Conservation (phyloP, 805 yeast species). For the Pichia manshurica region DNA sequence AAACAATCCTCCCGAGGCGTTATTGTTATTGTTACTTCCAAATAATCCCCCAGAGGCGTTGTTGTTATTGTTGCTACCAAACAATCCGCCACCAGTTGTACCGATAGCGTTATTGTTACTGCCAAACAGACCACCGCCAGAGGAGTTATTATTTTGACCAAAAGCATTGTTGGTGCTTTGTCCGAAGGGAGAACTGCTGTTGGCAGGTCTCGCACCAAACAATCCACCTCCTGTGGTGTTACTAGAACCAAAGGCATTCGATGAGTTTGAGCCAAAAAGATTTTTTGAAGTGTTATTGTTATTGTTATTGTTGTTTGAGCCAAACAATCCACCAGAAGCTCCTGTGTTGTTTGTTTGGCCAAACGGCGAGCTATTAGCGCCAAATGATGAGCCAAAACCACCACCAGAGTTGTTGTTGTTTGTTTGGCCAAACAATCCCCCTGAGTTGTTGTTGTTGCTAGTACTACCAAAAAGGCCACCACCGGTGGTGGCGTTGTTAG, state of each 20-base stretch:
- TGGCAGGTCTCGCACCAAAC: conserved; percentile 17
- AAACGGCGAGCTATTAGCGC: conserved; percentile 13
- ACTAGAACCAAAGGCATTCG: conserved; percentile 3
- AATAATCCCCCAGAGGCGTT: conserved; percentile 25
- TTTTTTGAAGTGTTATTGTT: conserved; percentile 15
- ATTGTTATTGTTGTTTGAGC: conserved; percentile 20
- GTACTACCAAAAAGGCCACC: not conserved
- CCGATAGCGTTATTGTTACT: conserved; percentile 14
- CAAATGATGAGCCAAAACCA: conserved; percentile 33
- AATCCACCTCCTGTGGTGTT: conserved; percentile 20
- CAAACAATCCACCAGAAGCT: conserved; percentile 30
- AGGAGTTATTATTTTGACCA: conserved; percentile 9
- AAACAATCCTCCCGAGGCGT: conserved; percentile 16
- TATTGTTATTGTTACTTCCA: conserved; percentile 18
- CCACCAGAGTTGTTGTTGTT: conserved; percentile 11
- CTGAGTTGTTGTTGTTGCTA: conserved; percentile 5
- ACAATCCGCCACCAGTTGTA: conserved; percentile 2
- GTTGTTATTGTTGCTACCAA: conserved; percentile 18
- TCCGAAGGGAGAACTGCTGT: conserved; percentile 25
- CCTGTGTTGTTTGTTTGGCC: conserved; percentile 24
- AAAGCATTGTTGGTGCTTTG: conserved; percentile 23
- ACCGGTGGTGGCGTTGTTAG: conserved; percentile 13
- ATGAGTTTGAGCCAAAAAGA: conserved; percentile 4
- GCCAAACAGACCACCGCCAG: conserved; percentile 15
- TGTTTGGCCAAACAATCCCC: conserved; percentile 8